Evolutionary conservation across 257 asterid genomes (phyloP), one percentile per base, ranked within the genome.

Genomic region (Coffea canephora): DNA sequence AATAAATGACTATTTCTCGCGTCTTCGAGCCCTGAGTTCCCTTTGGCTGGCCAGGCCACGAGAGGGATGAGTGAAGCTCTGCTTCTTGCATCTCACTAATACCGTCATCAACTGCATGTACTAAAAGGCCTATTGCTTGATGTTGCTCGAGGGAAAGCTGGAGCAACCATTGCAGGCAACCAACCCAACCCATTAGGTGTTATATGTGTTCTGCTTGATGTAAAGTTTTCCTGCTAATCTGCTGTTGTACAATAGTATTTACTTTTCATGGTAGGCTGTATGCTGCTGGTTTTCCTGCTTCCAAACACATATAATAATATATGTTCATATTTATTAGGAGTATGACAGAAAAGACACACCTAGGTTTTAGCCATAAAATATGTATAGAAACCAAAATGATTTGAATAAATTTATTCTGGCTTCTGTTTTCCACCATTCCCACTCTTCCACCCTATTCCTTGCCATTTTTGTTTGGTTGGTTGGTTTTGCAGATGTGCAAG

Each of bases 41-140:
- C 97, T 93, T 49, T 95, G 99, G 98, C 89, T 91, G 14, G 99
- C 99, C 11, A 87, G 99, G 86, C 99, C 99, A 8, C 89, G 90
- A 34, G 97, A 93, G 80, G 88, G 84, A 88, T 25, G 61, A 27
- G 57, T 6, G 43, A 6, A 16, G 15, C 55, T 10, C 46, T 14
- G 18, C 34, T 27, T 31, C 49, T 27, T 21, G 75, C 6, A 9
- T 23, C 52, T n/a, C 8, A n/a, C 21, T 71, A 71, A 46, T 45
- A 71, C 39, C n/a, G 41, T 5, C 27, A 19, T 21, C 57, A 5
- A 55, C 15, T 15, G 36, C 18, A 12, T 18, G 49, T 5, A 27
- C 9, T 16, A 27, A 25, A 18, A 6, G 67, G 80, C 18, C 59
- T 27, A 5, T 49, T 64, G 10, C 79, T 48, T 8, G 57, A 1